These are phyloP conservation scores for Ceriops tagal DNA, from an alignment of 345 rosid genomes.

Conservation along the genomic window DNA sequence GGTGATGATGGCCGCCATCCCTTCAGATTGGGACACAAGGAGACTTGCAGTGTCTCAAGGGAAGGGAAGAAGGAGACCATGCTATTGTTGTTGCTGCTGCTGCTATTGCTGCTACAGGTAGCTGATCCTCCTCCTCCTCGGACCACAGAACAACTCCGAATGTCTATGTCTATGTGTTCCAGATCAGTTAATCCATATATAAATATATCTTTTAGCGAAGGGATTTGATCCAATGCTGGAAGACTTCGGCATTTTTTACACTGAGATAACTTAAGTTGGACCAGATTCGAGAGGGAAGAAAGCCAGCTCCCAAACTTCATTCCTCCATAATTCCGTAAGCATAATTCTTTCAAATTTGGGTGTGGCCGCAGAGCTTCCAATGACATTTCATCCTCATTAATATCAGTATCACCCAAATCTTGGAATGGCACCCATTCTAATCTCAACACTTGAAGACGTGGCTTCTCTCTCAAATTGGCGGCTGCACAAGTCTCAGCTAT, in stretches of 20 bases:
- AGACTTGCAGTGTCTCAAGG: too few species aligned
- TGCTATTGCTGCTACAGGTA: too few species aligned
- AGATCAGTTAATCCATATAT: constrained; percentile 5
- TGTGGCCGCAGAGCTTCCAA: too few species aligned
- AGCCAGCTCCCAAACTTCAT: too few species aligned
- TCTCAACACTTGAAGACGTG: neutral
- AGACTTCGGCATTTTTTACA: constrained; percentile 8
- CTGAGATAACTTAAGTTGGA: neutral
- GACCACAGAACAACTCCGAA: neutral
- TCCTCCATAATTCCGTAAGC: too few species aligned
- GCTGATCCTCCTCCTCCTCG: neutral
- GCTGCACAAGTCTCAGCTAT: too few species aligned
- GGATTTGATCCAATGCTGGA: constrained; percentile 5
- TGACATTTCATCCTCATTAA: neutral
- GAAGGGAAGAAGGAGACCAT: too few species aligned
- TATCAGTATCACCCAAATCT: neutral
- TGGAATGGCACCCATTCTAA: constrained; percentile 4
- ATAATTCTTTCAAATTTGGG: too few species aligned
- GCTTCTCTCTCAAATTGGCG: too few species aligned
- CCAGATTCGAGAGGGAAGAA: neutral
- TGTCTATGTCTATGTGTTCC: constrained; percentile 12
- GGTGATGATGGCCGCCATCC: too few species aligned
- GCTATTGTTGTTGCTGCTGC: too few species aligned
- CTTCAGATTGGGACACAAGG: too few species aligned
- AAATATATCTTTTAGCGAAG: neutral